Evolutionary conservation across 768 basidiomycete genomes (phyloP).

Genomic region (Galerina marginata): DNA sequence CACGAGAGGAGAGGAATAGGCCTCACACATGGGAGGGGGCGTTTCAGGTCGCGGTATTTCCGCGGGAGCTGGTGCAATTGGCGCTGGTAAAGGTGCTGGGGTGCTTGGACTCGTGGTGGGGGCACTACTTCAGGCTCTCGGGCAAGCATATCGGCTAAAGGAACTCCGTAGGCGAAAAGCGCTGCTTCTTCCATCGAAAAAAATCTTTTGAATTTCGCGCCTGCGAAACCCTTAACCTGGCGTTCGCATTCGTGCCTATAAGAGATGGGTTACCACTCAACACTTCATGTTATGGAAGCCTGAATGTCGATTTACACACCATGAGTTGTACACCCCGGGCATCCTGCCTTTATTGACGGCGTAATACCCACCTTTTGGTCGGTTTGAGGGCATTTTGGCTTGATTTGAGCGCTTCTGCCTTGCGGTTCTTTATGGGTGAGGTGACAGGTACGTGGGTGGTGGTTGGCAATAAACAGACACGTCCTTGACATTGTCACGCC

Average conservation of each 20-base stretch:
- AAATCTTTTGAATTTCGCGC: background rate
- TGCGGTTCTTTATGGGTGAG: background rate
- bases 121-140: too few relatives aligned
- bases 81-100: too few relatives aligned
- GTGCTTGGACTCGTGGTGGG: too few relatives aligned
- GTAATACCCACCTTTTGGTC: background rate
- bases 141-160: background rate
- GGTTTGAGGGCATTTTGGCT: background rate
- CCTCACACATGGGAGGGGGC: too few relatives aligned
- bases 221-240: background rate
- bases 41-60: too few relatives aligned
- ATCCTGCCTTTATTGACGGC: background rate
- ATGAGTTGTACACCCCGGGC: background rate
- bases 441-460: background rate
- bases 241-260: background rate
- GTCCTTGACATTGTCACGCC: background rate
- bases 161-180: background rate
- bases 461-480: background rate
- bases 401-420: background rate
- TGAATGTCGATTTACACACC: background rate
- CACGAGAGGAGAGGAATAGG: too few relatives aligned
- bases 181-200: background rate
- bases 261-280: background rate
- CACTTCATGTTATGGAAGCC: background rate
- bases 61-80: too few relatives aligned